Base-by-base conservation (phyloP, 768 basidiomycete genomes). In the Thelephora ganbajun region DNA sequence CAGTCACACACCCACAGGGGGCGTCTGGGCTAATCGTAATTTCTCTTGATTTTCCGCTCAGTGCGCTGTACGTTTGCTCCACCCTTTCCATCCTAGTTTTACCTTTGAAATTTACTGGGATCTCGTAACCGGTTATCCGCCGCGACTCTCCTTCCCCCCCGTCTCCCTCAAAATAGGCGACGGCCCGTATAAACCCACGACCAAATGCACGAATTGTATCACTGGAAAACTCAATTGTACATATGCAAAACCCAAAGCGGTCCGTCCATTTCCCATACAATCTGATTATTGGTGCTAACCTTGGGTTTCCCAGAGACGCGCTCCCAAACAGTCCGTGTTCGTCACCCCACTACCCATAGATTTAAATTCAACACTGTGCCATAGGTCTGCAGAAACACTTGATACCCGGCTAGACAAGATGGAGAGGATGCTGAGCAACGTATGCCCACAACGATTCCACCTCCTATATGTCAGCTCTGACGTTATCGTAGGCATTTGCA, bases 1-100 rank as follows among this genome's bases (percentile, higher is more conserved):
- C 52, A 57, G 63, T n/a, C 57, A 60, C 33, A 54, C 55, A 46
- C 62, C 59, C 59, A 55, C 53, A 14, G 57, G 56, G 44, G 60
- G 59, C 44, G 53, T 62, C 45, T 67, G 67, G 54, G 61, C 64
- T 35, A 67, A 66, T 50, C 67, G 66, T 54, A 48, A 57, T 26
- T 57, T 9, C 4, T 30, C 26, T 9, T 4, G 26, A 30, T 30
- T 4, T 9, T 30, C 26, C 26, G 5, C 9, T 4, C 26, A 30
- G 26, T 30, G 26, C 26, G 26, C 26, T 30, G 26, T 30, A 30
- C 26, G 26, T 30, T 30, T 9, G 4, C 9, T 30, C 9, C 26
- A 30, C 26, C 26, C 26, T 9, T 9, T 9, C 9, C 26, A 30
- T 30, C 26, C 9, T 9, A 4, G 26, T 30, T 30, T 30, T 9